Evolutionary conservation across 306 rosid genomes (phyloP), one percentile per base, ranked within the genome.

Genomic region (Cicer cuneatum): DNA sequence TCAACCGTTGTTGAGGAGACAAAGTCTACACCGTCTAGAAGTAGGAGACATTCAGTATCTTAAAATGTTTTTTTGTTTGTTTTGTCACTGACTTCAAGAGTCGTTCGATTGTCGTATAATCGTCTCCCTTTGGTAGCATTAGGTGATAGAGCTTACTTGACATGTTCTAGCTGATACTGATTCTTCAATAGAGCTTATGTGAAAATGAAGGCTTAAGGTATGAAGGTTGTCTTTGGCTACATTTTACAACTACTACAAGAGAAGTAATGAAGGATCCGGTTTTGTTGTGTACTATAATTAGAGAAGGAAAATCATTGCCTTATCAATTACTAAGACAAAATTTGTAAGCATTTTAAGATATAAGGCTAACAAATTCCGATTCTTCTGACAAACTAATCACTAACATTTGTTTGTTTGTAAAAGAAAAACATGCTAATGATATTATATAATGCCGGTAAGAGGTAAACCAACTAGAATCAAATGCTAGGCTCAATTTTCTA

Each of bases 1-100:
- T 89, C 96, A 69, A 85, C 92, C 0, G 88, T 84, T 60, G 86
- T 85, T 15, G 94, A 90, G 75, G 97, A 93, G 77, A 89, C 96
- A 10, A 93, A 91, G 46, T 91, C 97, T 9, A 89, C 92, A 2
- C 91, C 92, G 19, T 89, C 94, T 9, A 88, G 97, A 88, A 94
- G 96, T 83, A 85, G 89, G 83, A 88, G 95, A 75, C 91, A 85
- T 48, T 91, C 97, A 1, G 72, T 87, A 62, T 94, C 98, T 51
- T 94, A 86, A 85, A 68, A 38, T 24, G 71, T 68, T 78, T 70
- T 59, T 59, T n/a, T n/a, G n/a, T n/a, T n/a, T 82, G 78, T 60
- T 75, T 56, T 48, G 8, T 48, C 41, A 69, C 48, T 66, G 72
- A 75, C 21, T 54, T 12, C 40, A 13, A 75, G 76, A 70, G 46